Conservation (phyloP, 1,284 basidiomycete species). For the Neolentinus lepideus region DNA sequence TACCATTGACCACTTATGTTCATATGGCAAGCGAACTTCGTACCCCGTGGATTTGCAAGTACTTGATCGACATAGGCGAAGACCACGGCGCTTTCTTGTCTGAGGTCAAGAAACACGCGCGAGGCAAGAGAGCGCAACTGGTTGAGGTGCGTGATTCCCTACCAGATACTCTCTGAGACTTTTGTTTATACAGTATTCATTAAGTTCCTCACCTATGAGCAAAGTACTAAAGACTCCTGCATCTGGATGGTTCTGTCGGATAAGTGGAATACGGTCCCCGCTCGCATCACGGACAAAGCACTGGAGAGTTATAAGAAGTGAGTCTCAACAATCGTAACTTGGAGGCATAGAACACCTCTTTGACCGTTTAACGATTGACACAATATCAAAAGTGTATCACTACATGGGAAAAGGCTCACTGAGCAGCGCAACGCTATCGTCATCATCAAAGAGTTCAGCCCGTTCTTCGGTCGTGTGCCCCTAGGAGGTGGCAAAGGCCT, state of each 20-base stretch:
- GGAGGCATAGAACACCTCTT: too few relatives aligned
- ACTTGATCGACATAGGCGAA: slow-evolving; percentile 41
- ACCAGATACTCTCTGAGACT: background rate
- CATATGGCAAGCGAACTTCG: slow-evolving; percentile 34
- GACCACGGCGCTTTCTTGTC: slow-evolving; percentile 36
- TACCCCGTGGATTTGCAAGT: slow-evolving; percentile 44
- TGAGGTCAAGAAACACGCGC: slow-evolving; percentile 22
- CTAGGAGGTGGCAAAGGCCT: slow-evolving; percentile 22
- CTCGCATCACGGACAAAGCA: slow-evolving; percentile 32
- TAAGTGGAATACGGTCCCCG: slow-evolving; percentile 27
- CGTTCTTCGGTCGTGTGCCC: slow-evolving; percentile 42
- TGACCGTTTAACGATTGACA: too few relatives aligned
- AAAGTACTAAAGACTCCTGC: slow-evolving; percentile 22
- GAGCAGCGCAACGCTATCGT: slow-evolving; percentile 26
- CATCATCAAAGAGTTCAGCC: slow-evolving; percentile 35
- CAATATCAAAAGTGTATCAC: background rate
- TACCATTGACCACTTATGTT: too few relatives aligned
- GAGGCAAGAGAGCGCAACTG: slow-evolving; percentile 44
- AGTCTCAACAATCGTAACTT: background rate
- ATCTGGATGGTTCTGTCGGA: slow-evolving; percentile 43
- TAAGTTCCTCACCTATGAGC: slow-evolving; percentile 25
- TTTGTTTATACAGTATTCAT: background rate
- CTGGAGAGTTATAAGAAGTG: slow-evolving; percentile 7
- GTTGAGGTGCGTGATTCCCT: slow-evolving; percentile 31
- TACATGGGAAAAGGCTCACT: slow-evolving; percentile 19